A percentile compares a stretch with the other conserved stretches of the same genome.
Evolutionary conservation across 306 rosid genomes (phyloP).

Genomic region (Lathyrus aphaca): DNA sequence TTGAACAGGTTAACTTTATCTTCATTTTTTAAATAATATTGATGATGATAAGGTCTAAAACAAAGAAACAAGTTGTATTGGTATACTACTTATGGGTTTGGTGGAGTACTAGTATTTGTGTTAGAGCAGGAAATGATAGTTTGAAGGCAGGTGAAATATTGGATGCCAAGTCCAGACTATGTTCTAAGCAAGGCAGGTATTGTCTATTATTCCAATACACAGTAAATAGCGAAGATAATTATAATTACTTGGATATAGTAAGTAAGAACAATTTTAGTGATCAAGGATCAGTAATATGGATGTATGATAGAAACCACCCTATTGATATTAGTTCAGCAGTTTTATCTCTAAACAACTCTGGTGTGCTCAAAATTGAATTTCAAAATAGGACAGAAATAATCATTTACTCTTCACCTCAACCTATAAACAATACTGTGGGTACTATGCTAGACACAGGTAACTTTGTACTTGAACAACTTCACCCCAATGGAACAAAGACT

Average conservation of each 20-base stretch:
- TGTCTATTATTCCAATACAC: neutral
- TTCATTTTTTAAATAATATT: neutral
- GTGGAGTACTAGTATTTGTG: neutral
- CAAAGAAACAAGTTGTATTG: neutral
- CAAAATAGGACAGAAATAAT: constrained; percentile 1
- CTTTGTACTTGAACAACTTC: constrained; percentile 36
- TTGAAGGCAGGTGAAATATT: constrained; percentile 23
- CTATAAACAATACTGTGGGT: neutral
- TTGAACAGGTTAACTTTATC: too few relatives aligned
- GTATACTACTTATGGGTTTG: neutral
- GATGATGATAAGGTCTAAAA: neutral
- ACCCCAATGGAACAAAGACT: constrained; percentile 4
- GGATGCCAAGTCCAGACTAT: neutral
- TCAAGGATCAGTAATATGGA: neutral
- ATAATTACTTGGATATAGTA: neutral
- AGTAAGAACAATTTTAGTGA: too few relatives aligned
- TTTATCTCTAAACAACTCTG: constrained; percentile 6
- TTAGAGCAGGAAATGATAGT: neutral
- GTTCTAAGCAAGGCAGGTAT: neutral
- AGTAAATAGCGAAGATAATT: neutral
- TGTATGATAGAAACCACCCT: neutral
- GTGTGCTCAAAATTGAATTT: constrained; percentile 25
- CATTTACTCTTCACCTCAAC: constrained; percentile 10
- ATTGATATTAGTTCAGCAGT: neutral
- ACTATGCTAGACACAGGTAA: neutral